Evolutionary conservation across 2,329 filamentous ascomycete species (phyloP).

Genomic region (Claviceps maximensis): DNA sequence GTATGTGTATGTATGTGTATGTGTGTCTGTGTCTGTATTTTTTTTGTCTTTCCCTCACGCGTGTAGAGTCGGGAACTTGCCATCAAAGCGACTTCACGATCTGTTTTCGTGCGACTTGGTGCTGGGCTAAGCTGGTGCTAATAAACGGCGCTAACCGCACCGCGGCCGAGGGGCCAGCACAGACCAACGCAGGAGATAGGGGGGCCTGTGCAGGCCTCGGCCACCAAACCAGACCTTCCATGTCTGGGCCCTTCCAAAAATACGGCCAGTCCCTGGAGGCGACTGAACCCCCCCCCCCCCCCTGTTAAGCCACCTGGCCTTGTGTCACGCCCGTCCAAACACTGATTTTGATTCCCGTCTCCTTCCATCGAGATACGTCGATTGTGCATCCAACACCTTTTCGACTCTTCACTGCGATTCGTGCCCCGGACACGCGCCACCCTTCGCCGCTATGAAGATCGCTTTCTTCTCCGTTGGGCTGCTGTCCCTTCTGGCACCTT

Average conservation of each 20-base stretch:
- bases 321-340: not conserved
- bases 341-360: not conserved
- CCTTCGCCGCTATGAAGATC: constrained; percentile 47
- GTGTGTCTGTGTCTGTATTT: too few species aligned
- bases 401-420: not conserved
- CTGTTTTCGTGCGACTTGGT: too few species aligned
- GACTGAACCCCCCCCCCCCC: not conserved
- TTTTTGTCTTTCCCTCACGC: too few species aligned
- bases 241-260: not conserved
- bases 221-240: too few species aligned
- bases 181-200: too few species aligned
- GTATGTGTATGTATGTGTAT: too few species aligned
- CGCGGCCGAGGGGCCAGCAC: too few species aligned
- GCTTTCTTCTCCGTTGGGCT: constrained; percentile 55
- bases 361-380: not conserved
- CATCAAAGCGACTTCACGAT: too few species aligned
- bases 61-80: too few species aligned
- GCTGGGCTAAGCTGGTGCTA: too few species aligned
- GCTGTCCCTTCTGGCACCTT: constrained; percentile 50
- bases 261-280: constrained; percentile 1
- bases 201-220: not conserved
- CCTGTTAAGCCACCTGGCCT: constrained; percentile 8
- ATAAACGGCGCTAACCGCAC: not conserved
- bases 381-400: constrained; percentile 2
- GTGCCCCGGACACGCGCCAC: not conserved